Percentiles rank a stretch among this genome's conserved stretches.
These are phyloP conservation scores for Trametes versicolor DNA, from an alignment of 1,284 basidiomycete genomes.

Conservation along the genomic window DNA sequence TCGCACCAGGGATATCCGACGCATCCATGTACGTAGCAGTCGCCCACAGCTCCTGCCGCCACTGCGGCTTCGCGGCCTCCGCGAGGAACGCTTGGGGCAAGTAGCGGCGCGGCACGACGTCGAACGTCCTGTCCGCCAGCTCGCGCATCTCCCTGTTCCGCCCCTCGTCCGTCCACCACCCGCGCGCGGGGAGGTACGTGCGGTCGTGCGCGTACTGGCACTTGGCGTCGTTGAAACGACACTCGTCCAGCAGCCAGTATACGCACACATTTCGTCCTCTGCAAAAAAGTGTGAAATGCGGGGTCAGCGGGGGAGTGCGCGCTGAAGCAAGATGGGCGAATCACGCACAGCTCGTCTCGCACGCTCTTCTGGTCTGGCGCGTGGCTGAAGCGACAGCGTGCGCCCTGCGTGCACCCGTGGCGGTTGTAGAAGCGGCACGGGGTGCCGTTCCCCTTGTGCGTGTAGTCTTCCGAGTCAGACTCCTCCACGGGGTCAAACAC, in stretches of 20 bases:
- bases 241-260: slow-evolving; percentile 44
- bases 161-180: slow-evolving; percentile 44
- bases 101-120: too few species aligned
- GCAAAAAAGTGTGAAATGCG: neutral
- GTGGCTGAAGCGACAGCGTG: slow-evolving; percentile 56
- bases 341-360: slow-evolving; percentile 57
- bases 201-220: slow-evolving; percentile 52
- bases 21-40: neutral
- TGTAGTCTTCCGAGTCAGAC: slow-evolving; percentile 59
- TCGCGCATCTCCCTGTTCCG: neutral
- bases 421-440: slow-evolving; percentile 65
- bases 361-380: slow-evolving; percentile 61
- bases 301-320: neutral
- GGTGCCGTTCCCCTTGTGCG: slow-evolving; percentile 57
- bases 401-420: slow-evolving; percentile 52
- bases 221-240: slow-evolving; percentile 16
- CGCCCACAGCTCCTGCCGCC: slow-evolving; percentile 9
- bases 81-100: neutral
- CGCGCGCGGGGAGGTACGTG: slow-evolving; percentile 40
- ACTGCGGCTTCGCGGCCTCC: slow-evolving; percentile 3
- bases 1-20: too few species aligned
- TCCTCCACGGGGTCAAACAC: slow-evolving; percentile 41
- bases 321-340: too few species aligned
- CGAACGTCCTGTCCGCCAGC: too few species aligned
- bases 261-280: slow-evolving; percentile 54